phyloP scores from a whole-genome alignment of 2,329 filamentous ascomycete species.

The Cladosporium halotolerans region DNA sequence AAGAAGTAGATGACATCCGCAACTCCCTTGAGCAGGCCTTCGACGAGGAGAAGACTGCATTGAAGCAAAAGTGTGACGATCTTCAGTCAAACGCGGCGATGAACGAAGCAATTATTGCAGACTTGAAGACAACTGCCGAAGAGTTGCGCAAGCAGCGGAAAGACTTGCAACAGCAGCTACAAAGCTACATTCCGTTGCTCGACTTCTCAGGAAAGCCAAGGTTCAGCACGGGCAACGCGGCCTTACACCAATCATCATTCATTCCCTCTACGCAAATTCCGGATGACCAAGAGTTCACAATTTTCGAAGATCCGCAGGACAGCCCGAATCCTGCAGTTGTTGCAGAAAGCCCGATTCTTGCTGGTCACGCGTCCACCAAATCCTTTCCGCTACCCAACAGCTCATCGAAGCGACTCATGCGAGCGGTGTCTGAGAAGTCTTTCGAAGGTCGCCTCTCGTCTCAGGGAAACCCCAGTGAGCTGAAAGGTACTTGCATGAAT shows the following conservation, averaged over 20 bases:
- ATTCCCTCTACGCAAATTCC: too few relatives aligned
- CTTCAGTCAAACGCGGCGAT: background rate
- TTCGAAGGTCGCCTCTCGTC: background rate
- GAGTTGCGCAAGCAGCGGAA: background rate
- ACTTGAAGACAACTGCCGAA: background rate
- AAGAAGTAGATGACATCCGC: background rate
- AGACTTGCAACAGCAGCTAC: background rate
- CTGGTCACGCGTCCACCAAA: constrained; percentile 6
- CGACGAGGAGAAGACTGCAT: background rate
- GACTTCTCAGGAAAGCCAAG: constrained; percentile 1
- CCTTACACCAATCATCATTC: too few relatives aligned
- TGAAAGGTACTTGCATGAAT: background rate
- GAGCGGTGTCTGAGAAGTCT: background rate
- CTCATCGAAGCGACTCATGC: constrained; percentile 22
- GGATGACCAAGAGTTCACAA: background rate
- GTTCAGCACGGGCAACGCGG: background rate
- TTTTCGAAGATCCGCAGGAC: constrained; percentile 1
- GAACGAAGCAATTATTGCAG: background rate
- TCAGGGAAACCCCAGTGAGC: background rate
- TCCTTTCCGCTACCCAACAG: constrained; percentile 22
- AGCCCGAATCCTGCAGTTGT: background rate
- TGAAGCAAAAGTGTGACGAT: background rate
- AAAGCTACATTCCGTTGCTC: background rate
- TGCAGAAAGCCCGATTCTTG: background rate
- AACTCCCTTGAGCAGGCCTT: background rate